Base-by-base conservation (phyloP, 2,329 filamentous ascomycete genomes). In the Fusarium denticulatum region DNA sequence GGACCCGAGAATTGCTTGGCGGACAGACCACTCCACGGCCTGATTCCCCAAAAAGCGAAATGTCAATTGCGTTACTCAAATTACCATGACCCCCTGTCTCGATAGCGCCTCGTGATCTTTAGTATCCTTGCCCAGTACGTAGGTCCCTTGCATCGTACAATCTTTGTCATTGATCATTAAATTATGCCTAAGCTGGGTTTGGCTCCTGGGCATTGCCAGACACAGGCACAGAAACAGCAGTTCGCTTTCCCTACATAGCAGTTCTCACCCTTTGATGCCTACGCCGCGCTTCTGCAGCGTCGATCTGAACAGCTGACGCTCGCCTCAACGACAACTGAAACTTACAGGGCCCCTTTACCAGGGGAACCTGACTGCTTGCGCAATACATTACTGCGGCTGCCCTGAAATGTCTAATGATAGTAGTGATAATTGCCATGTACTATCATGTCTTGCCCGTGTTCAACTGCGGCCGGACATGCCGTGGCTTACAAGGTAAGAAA, bases 41-140 rank as follows among this genome's bases (percentile, higher is more conserved):
- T 34, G 46, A 26, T 50, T 18, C 30, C 50, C 16, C 28, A 9
- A 18, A 28, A 36, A 72, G 46, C 45, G 58, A 55, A 69, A 43
- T 73, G 69, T 47, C 49, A 43, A 69, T 58, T 65, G 69, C 60
- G 63, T 62, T 69, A 56, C 67, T 59, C 69, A 74, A 67, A 73
- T 73, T 73, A 73, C 57, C 47, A 52, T 49, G 15, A 74, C 56
- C 75, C 77, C 75, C 72, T 77, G 74, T 63, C 39, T 26, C 57
- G 72, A 77, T 75, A 73, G 64, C 64, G 65, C 76, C 77, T 71
- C 74, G 77, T 78, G 77, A 78, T 78, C 69, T 67, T 47, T 62
- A 45, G 46, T 53, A 78, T 69, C 76, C 76, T 70, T 78, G 73
- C 57, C 32, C 56, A 47, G 46, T 47, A 47, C 26, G 26, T 28